A percentile compares a stretch with the other conserved stretches of the same genome.
phyloP scores from a whole-genome alignment of 2,329 filamentous ascomycete genomes.

The Phyllosticta paracitricarpa region DNA sequence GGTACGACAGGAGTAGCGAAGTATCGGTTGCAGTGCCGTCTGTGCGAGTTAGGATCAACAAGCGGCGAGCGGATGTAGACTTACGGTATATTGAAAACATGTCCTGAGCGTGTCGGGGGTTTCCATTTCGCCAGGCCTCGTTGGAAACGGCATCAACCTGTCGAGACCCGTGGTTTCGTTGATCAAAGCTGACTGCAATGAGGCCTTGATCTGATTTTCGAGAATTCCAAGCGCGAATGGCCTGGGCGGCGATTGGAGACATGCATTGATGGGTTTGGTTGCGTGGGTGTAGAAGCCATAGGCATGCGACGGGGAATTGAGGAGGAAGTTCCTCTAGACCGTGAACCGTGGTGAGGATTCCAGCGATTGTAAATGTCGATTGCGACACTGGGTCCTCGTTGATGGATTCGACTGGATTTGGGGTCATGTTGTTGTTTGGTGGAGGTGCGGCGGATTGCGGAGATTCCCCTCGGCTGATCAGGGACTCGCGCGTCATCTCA shows the following conservation, averaged over 20 bases:
- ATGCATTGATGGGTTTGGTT: conserved; percentile 62
- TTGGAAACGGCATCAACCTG: conserved; percentile 60
- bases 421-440: conserved; percentile 6
- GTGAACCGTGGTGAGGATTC: conserved; percentile 69
- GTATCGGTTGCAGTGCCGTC: conserved; percentile 66
- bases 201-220: conserved; percentile 43
- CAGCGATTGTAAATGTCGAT: conserved; percentile 61
- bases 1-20: conserved; percentile 62
- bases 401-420: conserved; percentile 25
- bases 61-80: conserved; percentile 12
- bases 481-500: no score
- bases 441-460: neutral
- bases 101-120: conserved; percentile 74
- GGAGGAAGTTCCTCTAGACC: conserved; percentile 64
- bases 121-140: conserved; percentile 68
- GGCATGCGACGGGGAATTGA: conserved; percentile 53
- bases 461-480: neutral
- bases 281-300: conserved; percentile 89
- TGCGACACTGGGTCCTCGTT: conserved; percentile 44
- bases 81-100: conserved; percentile 74
- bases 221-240: conserved; percentile 59
- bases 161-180: conserved; percentile 80
- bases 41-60: conserved; percentile 16
- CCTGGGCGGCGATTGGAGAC: conserved; percentile 59
- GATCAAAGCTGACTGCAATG: conserved; percentile 79